These are phyloP conservation scores for Aspergillus olivimuriae DNA, from an alignment of 495 filamentous ascomycete species.

Conservation along the genomic window DNA sequence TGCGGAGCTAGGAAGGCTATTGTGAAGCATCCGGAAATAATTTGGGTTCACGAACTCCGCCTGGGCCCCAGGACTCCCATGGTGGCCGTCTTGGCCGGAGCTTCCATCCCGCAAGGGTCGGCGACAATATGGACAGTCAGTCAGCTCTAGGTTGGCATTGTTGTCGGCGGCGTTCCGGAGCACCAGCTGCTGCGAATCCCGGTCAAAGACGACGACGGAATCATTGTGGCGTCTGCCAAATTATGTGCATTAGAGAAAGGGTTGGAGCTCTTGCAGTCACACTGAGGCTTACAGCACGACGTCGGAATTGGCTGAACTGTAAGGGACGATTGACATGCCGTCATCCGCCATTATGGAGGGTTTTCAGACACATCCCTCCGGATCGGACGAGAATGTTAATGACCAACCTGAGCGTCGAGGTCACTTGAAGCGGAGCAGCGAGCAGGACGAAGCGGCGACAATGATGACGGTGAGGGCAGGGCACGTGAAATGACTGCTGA, in stretches of 20 bases:
- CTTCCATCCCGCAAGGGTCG: conserved; percentile 57
- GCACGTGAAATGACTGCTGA: too few relatives aligned
- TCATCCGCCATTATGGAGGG: conserved; percentile 29
- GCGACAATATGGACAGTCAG: conserved; percentile 84
- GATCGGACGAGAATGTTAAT: too few relatives aligned
- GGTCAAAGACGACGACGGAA: conserved; percentile 86
- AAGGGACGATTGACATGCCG: conserved; percentile 44
- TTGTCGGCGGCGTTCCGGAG: conserved; percentile 56
- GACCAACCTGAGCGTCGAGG: too few relatives aligned
- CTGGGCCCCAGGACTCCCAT: conserved; percentile 30
- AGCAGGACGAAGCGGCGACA: too few relatives aligned
- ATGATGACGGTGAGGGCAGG: conserved; percentile 3
- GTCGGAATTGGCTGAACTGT: conserved; percentile 40
- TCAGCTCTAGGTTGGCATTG: conserved; percentile 38
- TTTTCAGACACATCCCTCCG: conserved; percentile 9
- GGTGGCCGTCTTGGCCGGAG: conserved; percentile 31
- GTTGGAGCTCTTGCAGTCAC: not conserved
- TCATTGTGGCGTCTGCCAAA: conserved; percentile 74
- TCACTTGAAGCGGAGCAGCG: too few relatives aligned
- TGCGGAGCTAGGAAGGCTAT: conserved; percentile 47
- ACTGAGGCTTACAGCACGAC: conserved; percentile 42
- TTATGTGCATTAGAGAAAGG: conserved; percentile 6
- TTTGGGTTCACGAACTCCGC: conserved; percentile 77
- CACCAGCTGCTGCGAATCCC: conserved; percentile 74
- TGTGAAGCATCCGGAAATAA: conserved; percentile 89